Percentiles rank a stretch among this genome's conserved stretches.
These are phyloP conservation scores for Spizellomyces sp. DNA, from an alignment of 192 early-diverging fungal genomes.

Conservation along the genomic window DNA sequence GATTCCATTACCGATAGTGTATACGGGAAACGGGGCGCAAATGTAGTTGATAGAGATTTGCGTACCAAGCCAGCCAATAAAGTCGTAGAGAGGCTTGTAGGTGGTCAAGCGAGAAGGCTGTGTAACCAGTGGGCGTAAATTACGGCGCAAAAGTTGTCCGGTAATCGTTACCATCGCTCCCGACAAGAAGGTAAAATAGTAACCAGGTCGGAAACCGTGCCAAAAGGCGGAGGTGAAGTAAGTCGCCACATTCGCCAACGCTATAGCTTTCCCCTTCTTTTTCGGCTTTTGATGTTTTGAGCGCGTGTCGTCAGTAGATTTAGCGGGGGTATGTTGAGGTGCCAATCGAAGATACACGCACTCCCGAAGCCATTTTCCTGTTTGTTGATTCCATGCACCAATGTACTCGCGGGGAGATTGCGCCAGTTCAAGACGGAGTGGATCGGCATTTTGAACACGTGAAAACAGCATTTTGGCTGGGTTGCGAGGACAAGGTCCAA, in stretches of 20 bases:
- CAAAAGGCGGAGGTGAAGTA: conserved; percentile 84
- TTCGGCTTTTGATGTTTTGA: conserved; percentile 3
- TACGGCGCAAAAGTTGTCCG: conserved; percentile 22
- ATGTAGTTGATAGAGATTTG: conserved; percentile 41
- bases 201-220: conserved; percentile 81
- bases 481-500: conserved; percentile 58
- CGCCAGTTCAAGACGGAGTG: conserved; percentile 64
- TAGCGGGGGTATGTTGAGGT: conserved; percentile 18
- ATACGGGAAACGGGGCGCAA: conserved; percentile 40
- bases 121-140: conserved; percentile 28
- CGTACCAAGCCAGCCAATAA: conserved; percentile 29
- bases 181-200: conserved; percentile 40
- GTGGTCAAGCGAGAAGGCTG: conserved; percentile 6
- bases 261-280: conserved; percentile 48
- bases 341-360: conserved; percentile 75
- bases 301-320: conserved; percentile 6
- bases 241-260: conserved; percentile 60
- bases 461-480: conserved; percentile 62
- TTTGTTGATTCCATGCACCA: conserved; percentile 87
- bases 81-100: conserved; percentile 37
- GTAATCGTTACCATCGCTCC: conserved; percentile 25
- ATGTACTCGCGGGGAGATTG: conserved; percentile 47
- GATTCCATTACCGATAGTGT: conserved; percentile 20
- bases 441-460: conserved; percentile 74
- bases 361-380: conserved; percentile 83